Evolutionary conservation across 495 filamentous ascomycete species (phyloP).

Genomic region (Penicillium paradoxum): DNA sequence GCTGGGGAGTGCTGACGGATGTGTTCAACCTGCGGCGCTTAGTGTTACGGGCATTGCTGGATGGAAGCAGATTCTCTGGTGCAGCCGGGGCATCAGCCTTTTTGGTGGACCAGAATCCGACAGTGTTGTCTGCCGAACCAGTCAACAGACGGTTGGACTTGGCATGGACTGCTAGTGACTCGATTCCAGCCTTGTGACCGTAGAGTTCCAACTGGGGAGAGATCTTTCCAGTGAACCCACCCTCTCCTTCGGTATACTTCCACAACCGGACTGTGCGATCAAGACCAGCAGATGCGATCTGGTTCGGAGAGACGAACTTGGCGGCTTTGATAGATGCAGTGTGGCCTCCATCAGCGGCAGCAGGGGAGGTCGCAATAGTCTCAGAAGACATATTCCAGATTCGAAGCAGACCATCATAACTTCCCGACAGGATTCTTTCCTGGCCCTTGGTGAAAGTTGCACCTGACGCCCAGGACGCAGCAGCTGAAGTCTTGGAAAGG

Average conservation of each 20-base stretch:
- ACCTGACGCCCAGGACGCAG: conserved; percentile 51
- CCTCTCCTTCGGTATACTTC: conserved; percentile 69
- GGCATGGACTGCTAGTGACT: conserved; percentile 72
- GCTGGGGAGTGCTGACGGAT: conserved; percentile 59
- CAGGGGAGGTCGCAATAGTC: conserved; percentile 63
- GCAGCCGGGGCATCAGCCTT: conserved; percentile 69
- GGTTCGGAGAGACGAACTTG: conserved; percentile 69
- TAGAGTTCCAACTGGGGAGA: conserved; percentile 78
- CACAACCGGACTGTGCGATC: conserved; percentile 83
- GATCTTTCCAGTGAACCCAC: conserved; percentile 55
- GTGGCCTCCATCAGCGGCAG: conserved; percentile 63
- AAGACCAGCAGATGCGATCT: conserved; percentile 73
- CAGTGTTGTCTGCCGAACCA: conserved; percentile 69
- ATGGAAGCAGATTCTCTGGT: conserved; percentile 59
- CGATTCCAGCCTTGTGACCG: conserved; percentile 71
- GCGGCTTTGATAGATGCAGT: conserved; percentile 69
- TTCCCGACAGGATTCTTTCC: conserved; percentile 76
- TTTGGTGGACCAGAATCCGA: conserved; percentile 80
- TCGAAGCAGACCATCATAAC: conserved; percentile 81
- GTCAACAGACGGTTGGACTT: conserved; percentile 73
- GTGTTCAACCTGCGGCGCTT: conserved; percentile 77
- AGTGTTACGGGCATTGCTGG: conserved; percentile 47
- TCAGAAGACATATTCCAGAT: conserved; percentile 87
- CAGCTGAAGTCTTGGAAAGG: conserved; percentile 59
- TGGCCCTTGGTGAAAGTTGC: conserved; percentile 42